A percentile compares a stretch with the other conserved stretches of the same genome.
Evolutionary conservation across 352 stramenopile species (phyloP).

Genomic region (Phytopythium ostracodes): DNA sequence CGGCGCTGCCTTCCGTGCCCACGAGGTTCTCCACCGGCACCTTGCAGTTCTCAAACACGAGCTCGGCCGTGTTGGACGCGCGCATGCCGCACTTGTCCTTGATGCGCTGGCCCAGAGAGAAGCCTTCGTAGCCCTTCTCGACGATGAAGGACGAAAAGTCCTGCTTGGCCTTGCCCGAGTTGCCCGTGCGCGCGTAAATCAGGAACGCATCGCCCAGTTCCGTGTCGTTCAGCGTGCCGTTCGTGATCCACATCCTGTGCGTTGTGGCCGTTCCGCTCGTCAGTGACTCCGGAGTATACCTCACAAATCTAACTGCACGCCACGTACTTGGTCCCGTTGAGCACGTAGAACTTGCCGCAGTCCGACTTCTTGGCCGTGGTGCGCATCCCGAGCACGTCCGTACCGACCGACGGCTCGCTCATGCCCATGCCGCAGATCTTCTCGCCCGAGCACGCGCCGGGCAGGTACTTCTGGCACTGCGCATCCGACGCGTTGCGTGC

Average conservation of each 20-base stretch:
- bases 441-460: constrained; percentile 88
- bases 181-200: constrained; percentile 96
- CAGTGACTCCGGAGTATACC: neutral
- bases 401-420: constrained; percentile 96
- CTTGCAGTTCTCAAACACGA: constrained; percentile 98
- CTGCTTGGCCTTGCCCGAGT: constrained; percentile 70
- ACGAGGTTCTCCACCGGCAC: constrained; percentile 93
- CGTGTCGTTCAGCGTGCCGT: constrained; percentile 94
- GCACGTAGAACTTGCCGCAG: constrained; percentile 89
- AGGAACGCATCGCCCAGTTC: constrained; percentile 97
- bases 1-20: constrained; percentile 62
- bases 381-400: constrained; percentile 94
- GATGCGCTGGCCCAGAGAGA: constrained; percentile 97
- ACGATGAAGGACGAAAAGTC: constrained; percentile 98
- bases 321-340: constrained; percentile 83
- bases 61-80: constrained; percentile 96
- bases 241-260: constrained; percentile 99
- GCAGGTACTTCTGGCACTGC: constrained; percentile 89
- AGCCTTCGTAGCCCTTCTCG: constrained; percentile 95
- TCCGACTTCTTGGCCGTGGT: constrained; percentile 90
- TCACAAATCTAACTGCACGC: neutral
- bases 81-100: constrained; percentile 98
- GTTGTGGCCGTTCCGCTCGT: neutral
- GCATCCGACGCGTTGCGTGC: constrained; percentile 85
- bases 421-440: constrained; percentile 99